These are phyloP conservation scores for Cocos nucifera DNA, from an alignment of 176 grass and related monocot genomes.

Conservation along the genomic window DNA sequence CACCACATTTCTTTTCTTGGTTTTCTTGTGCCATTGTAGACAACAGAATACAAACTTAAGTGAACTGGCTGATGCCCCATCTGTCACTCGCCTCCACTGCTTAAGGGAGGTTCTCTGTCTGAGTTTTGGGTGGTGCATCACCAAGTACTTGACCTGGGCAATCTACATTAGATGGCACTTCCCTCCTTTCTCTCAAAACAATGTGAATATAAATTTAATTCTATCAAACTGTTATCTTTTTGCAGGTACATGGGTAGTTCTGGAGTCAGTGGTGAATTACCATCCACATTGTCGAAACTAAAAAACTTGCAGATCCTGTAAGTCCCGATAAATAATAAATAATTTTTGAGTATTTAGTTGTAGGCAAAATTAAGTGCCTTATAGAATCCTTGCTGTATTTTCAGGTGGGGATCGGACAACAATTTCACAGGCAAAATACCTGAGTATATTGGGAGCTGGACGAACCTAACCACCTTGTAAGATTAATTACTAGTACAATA, in stretches of 20 bases:
- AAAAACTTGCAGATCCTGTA: slow-evolving; percentile 37
- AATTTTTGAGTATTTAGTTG: too few species aligned
- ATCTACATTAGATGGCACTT: too few species aligned
- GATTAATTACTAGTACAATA: neutral
- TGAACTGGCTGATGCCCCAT: too few species aligned
- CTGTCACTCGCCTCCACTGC: too few species aligned
- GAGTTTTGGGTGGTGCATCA: too few species aligned
- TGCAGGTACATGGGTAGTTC: slow-evolving; percentile 55
- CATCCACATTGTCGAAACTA: slow-evolving; percentile 45
- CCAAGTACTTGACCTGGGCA: too few species aligned
- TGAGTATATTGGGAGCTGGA: slow-evolving; percentile 57
- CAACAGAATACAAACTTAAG: too few species aligned
- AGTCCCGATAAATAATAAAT: neutral
- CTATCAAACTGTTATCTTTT: too few species aligned
- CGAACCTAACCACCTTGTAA: slow-evolving; percentile 40
- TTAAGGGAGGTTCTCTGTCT: too few species aligned
- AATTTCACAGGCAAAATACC: slow-evolving; percentile 67
- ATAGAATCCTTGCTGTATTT: neutral
- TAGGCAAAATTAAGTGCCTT: neutral
- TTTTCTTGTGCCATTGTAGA: too few species aligned
- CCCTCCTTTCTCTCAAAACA: neutral
- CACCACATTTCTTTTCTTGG: neutral
- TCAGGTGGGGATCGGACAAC: slow-evolving; percentile 58
- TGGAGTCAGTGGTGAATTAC: slow-evolving; percentile 51
- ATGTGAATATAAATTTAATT: too few species aligned